Percentiles rank a stretch among this genome's conserved stretches.
Conservation (phyloP, 2,329 filamentous ascomycete species). For the Ascochyta koolunga region DNA sequence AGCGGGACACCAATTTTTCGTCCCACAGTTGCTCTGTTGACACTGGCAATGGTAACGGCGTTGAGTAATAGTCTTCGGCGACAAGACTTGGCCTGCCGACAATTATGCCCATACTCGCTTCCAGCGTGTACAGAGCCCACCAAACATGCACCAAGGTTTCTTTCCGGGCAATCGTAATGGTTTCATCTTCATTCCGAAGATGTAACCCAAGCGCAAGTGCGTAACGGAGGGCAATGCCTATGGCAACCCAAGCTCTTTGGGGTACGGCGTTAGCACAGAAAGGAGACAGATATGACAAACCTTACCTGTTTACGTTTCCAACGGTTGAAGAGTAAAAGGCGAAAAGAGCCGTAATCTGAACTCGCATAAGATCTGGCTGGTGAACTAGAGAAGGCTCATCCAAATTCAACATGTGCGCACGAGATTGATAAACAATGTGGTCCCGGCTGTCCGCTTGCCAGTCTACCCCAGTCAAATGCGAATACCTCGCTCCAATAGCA, state of each 20-base stretch:
- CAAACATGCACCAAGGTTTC: constrained; percentile 44
- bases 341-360: background rate
- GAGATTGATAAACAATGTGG: background rate
- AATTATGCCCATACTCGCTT: constrained; percentile 42
- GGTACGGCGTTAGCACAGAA: background rate
- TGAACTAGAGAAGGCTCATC: background rate
- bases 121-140: constrained; percentile 47
- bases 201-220: constrained; percentile 47
- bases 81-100: constrained; percentile 45
- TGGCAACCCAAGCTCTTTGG: constrained; percentile 44
- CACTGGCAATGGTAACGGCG: constrained; percentile 31
- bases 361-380: background rate
- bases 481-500: background rate
- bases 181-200: constrained; percentile 37
- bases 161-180: constrained; percentile 23
- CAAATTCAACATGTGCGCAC: too few relatives aligned
- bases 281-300: background rate
- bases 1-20: background rate
- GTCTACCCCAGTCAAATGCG: background rate
- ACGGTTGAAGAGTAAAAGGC: background rate
- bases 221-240: constrained; percentile 45
- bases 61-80: constrained; percentile 36
- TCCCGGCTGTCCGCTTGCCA: background rate
- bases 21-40: background rate
- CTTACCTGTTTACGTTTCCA: background rate